phyloP scores from a whole-genome alignment of 305 asterid species.

The Striga hermonthica region DNA sequence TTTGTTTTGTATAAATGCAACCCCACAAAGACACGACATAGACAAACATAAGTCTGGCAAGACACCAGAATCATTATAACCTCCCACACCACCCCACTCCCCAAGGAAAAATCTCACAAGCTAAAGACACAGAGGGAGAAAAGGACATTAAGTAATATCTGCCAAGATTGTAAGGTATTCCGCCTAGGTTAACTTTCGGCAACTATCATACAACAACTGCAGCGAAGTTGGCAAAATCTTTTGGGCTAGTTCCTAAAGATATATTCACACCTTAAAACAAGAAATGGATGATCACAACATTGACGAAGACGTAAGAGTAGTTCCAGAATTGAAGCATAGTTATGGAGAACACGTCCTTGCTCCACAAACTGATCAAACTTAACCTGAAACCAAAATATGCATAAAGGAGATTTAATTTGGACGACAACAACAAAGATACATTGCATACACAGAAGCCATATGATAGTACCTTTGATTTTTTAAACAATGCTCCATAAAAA shows the following conservation, averaged over 20 bases:
- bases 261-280: slow-evolving; percentile 90
- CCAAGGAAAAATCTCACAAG: neutral
- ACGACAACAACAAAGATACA: slow-evolving; percentile 22
- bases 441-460: slow-evolving; percentile 18
- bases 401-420: slow-evolving; percentile 26
- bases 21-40: neutral
- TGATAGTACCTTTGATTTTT: slow-evolving; percentile 74
- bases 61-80: slow-evolving; percentile 14
- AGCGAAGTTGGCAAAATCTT: neutral
- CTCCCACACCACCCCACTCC: too few relatives aligned
- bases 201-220: neutral
- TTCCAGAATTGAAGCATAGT: slow-evolving; percentile 96
- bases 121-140: slow-evolving; percentile 16
- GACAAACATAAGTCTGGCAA: slow-evolving; percentile 13
- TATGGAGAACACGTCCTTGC: slow-evolving; percentile 98
- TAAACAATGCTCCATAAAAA: slow-evolving; percentile 92
- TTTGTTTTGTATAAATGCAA: too few relatives aligned
- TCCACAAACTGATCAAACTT: slow-evolving; percentile 92
- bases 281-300: slow-evolving; percentile 98
- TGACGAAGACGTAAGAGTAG: slow-evolving; percentile 98
- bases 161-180: neutral
- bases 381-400: slow-evolving; percentile 48
- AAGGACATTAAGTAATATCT: neutral
- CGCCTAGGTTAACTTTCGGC: neutral
- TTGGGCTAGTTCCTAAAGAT: slow-evolving; percentile 24